Evolutionary conservation across 768 basidiomycete genomes (phyloP).

Genomic region (Pulveroboletus sp.): DNA sequence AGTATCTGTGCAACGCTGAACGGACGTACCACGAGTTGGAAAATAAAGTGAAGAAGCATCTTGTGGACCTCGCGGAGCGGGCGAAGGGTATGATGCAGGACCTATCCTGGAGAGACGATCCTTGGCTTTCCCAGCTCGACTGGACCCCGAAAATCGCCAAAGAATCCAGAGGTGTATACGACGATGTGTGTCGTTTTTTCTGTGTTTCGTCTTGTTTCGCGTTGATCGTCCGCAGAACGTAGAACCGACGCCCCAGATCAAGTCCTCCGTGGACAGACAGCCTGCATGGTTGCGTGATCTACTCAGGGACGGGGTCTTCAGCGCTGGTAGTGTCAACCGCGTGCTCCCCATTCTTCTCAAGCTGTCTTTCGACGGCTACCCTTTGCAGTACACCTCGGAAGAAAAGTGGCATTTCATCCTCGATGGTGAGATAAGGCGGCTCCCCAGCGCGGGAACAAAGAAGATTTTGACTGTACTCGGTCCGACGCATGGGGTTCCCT

Average conservation of each 20-base stretch:
- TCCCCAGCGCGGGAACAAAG: conserved; percentile 40
- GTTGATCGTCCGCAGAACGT: conserved; percentile 6
- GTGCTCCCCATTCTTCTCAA: conserved; percentile 67
- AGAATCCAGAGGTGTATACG: conserved; percentile 58
- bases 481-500: conserved; percentile 43
- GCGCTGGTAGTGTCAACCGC: conserved; percentile 36
- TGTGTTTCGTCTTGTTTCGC: background rate
- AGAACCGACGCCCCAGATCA: background rate
- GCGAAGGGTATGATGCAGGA: conserved; percentile 46
- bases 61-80: conserved; percentile 66
- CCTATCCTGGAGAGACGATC: conserved; percentile 63
- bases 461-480: conserved; percentile 46
- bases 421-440: conserved; percentile 31
- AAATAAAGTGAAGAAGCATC: conserved; percentile 51
- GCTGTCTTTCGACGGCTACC: conserved; percentile 56
- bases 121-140: conserved; percentile 88
- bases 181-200: conserved; percentile 19
- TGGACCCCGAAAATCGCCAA: conserved; percentile 87
- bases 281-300: conserved; percentile 61
- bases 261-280: conserved; percentile 13
- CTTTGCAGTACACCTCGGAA: conserved; percentile 49
- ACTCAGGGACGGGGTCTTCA: conserved; percentile 39
- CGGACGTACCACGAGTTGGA: conserved; percentile 67
- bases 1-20: conserved; percentile 78
- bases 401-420: conserved; percentile 67